A percentile compares a stretch with the other conserved stretches of the same genome.
Evolutionary conservation across 208 protist genomes (phyloP).

Genomic region (Acanthamoeba quina): DNA sequence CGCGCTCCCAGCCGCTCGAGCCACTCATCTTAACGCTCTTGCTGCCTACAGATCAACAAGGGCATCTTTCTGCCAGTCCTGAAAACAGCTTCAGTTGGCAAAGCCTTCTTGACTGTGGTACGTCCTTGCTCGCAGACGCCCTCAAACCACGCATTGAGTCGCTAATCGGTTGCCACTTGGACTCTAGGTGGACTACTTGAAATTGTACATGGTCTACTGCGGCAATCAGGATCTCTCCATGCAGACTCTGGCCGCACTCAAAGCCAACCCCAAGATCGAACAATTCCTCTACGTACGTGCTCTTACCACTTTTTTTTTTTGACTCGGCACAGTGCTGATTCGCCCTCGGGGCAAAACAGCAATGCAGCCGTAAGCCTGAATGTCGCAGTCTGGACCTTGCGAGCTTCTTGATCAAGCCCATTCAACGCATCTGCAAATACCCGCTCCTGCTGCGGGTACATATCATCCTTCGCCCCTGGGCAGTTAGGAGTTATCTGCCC

Average conservation of each 20-base stretch:
- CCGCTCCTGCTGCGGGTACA: constrained; percentile 24
- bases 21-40: background rate
- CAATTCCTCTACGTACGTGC: constrained; percentile 52
- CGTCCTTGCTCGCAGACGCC: background rate
- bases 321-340: background rate
- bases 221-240: constrained; percentile 66
- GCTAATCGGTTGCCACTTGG: background rate
- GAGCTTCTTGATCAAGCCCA: constrained; percentile 63
- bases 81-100: constrained; percentile 38
- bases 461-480: background rate
- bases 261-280: constrained; percentile 46
- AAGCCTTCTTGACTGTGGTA: constrained; percentile 72
- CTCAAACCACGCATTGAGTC: background rate
- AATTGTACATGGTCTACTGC: constrained; percentile 73
- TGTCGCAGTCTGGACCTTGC: background rate
- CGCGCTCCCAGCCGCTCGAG: background rate
- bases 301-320: background rate
- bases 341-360: background rate
- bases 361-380: constrained; percentile 33
- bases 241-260: constrained; percentile 10
- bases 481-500: background rate
- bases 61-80: constrained; percentile 53
- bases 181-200: constrained; percentile 63
- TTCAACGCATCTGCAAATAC: constrained; percentile 74
- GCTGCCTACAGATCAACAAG: constrained; percentile 24